Conservation (phyloP, 2,329 filamentous ascomycete genomes). For the Fusarium burgessii region DNA sequence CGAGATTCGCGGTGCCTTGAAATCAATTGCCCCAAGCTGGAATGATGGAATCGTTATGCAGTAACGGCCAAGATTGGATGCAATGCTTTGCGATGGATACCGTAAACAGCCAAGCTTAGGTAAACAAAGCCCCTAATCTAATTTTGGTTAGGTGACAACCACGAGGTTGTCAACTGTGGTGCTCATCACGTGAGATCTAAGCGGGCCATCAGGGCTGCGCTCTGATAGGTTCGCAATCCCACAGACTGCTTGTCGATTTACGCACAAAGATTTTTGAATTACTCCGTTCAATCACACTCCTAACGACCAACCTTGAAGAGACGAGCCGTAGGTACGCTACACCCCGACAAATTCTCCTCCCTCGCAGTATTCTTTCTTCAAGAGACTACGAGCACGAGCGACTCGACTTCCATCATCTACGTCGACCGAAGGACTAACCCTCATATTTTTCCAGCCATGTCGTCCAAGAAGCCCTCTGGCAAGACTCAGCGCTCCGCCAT, state of each 20-base stretch:
- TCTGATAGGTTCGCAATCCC: conserved; percentile 53
- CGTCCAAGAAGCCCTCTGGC: conserved; percentile 57
- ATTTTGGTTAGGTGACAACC: conserved; percentile 26
- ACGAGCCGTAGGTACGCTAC: conserved; percentile 57
- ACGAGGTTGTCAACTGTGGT: no score
- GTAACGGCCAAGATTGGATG: conserved; percentile 37
- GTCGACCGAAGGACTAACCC: conserved; percentile 47
- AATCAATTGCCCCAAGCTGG: conserved; percentile 26
- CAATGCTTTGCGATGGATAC: neutral
- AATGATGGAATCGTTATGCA: conserved; percentile 45
- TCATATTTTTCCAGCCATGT: conserved; percentile 54
- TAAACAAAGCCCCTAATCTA: conserved; percentile 42
- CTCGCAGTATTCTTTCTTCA: conserved; percentile 30
- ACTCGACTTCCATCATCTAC: conserved; percentile 30
- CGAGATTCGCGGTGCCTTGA: conserved; percentile 30
- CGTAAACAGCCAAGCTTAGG: neutral
- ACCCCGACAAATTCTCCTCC: conserved; percentile 41
- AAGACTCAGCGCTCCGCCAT: conserved; percentile 86
- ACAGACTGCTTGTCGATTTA: conserved; percentile 49
- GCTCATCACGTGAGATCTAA: conserved; percentile 45
- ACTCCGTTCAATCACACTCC: conserved; percentile 43
- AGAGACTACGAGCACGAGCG: conserved; percentile 41
- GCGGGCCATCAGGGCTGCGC: conserved; percentile 10
- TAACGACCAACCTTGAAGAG: conserved; percentile 56
- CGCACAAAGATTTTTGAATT: conserved; percentile 58